phyloP scores from a whole-genome alignment of 2,329 filamentous ascomycete species.

The Knufia petricola region DNA sequence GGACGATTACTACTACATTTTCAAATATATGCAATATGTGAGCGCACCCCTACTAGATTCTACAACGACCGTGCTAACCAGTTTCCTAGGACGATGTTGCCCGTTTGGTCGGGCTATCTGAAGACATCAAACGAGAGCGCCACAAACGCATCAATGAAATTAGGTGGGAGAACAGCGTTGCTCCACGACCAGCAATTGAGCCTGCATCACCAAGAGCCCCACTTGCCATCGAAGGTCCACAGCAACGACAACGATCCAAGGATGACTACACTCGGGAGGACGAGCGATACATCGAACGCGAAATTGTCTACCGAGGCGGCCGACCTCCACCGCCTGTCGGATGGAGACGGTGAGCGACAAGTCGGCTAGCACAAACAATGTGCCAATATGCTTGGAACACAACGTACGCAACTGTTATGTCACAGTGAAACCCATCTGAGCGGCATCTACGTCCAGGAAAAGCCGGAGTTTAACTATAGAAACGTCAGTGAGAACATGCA shows the following conservation, averaged over 20 bases:
- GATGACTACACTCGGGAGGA: conserved; percentile 22
- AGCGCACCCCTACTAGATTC: conserved; percentile 35
- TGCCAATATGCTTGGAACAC: neutral
- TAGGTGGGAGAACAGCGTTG: conserved; percentile 36
- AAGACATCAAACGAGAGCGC: conserved; percentile 64
- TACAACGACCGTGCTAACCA: conserved; percentile 4
- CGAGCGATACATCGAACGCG: conserved; percentile 23
- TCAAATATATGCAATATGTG: conserved; percentile 82
- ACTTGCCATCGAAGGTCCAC: conserved; percentile 19
- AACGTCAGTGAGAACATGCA: neutral
- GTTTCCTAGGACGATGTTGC: conserved; percentile 70
- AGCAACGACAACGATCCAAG: conserved; percentile 9
- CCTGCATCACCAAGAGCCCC: conserved; percentile 10
- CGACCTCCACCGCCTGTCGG: conserved; percentile 20
- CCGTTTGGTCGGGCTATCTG: conserved; percentile 70
- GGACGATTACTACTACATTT: conserved; percentile 80
- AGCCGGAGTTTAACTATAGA: neutral
- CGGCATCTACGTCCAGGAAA: neutral
- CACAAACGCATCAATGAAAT: conserved; percentile 51
- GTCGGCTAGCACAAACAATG: neutral
- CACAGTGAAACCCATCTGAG: neutral
- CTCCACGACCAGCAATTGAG: conserved; percentile 18
- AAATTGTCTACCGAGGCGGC: conserved; percentile 21
- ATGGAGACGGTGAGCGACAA: conserved; percentile 18
- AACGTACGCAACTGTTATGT: too few relatives aligned